Conservation (phyloP, 345 rosid genomes). For the Rhizophora apiculata region DNA sequence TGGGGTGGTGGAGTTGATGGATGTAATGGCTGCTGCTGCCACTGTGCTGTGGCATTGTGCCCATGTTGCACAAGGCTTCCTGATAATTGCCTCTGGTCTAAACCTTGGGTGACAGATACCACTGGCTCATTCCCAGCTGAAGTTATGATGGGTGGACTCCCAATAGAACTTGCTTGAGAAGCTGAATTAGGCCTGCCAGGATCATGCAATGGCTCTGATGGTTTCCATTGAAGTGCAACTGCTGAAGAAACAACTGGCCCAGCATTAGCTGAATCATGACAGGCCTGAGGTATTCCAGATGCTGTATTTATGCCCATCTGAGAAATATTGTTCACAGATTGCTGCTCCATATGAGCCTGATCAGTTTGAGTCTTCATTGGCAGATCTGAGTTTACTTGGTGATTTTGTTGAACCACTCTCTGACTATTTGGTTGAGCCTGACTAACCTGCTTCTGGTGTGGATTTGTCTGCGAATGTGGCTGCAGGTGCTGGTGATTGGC, state of each 20-base stretch:
- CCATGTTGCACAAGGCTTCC: slow-evolving; percentile 51
- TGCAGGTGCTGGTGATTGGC: slow-evolving; percentile 44
- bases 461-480: slow-evolving; percentile 28
- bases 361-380: slow-evolving; percentile 58
- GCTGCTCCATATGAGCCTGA: slow-evolving; percentile 44
- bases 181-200: slow-evolving; percentile 38
- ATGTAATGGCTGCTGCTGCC: slow-evolving; percentile 47
- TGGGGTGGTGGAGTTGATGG: slow-evolving; percentile 41
- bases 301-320: slow-evolving; percentile 36
- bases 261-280: slow-evolving; percentile 43
- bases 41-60: slow-evolving; percentile 39
- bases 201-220: slow-evolving; percentile 50
- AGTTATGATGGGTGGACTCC: slow-evolving; percentile 44
- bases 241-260: slow-evolving; percentile 41
- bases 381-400: slow-evolving; percentile 42
- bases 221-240: slow-evolving; percentile 43
- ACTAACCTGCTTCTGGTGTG: slow-evolving; percentile 57
- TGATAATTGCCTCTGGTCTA: slow-evolving; percentile 58
- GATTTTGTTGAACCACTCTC: slow-evolving; percentile 63
- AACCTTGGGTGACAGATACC: slow-evolving; percentile 44
- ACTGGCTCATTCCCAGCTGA: slow-evolving; percentile 50
- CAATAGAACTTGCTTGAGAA: slow-evolving; percentile 42
- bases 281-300: slow-evolving; percentile 37
- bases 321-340: slow-evolving; percentile 36
- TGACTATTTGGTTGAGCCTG: slow-evolving; percentile 46